Conservation (phyloP, 2,329 filamentous ascomycete genomes). For the Coniochaeta pulveracea region DNA sequence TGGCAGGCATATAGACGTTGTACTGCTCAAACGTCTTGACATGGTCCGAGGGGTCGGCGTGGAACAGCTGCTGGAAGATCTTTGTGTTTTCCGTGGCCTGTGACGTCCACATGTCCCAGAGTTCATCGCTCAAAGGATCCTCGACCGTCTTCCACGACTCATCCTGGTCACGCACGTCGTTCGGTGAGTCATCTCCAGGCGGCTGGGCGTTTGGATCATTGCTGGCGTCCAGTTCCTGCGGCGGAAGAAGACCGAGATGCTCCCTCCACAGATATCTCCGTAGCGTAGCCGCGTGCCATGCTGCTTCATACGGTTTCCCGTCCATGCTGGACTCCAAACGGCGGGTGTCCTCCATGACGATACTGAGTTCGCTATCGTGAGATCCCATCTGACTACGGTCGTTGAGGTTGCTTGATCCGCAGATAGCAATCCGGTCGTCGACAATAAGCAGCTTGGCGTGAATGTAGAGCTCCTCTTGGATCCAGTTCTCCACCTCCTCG, state of each 20-base stretch:
- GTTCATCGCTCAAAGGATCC: slow-evolving; percentile 56
- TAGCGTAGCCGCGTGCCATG: slow-evolving; percentile 72
- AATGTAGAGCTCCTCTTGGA: slow-evolving; percentile 93
- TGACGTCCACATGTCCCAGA: slow-evolving; percentile 59
- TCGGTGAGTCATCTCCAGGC: slow-evolving; percentile 53
- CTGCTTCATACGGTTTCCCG: slow-evolving; percentile 64
- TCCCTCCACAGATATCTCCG: slow-evolving; percentile 81
- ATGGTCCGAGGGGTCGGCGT: slow-evolving; percentile 79
- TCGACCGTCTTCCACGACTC: slow-evolving; percentile 54
- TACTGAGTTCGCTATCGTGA: slow-evolving; percentile 83
- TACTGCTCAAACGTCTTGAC: slow-evolving; percentile 89
- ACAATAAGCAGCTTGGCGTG: slow-evolving; percentile 86
- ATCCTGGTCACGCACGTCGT: slow-evolving; percentile 49
- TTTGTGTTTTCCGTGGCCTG: slow-evolving; percentile 61
- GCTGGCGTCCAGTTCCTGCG: slow-evolving; percentile 57
- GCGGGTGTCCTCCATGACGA: slow-evolving; percentile 78
- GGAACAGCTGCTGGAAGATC: slow-evolving; percentile 70
- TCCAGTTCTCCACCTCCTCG: slow-evolving; percentile 74
- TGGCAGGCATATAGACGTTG: slow-evolving; percentile 61
- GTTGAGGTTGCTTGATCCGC: slow-evolving; percentile 83
- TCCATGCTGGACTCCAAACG: slow-evolving; percentile 64
- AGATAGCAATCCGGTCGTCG: slow-evolving; percentile 76
- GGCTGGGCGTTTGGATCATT: slow-evolving; percentile 65
- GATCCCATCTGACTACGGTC: slow-evolving; percentile 79
- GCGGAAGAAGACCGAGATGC: slow-evolving; percentile 70